phyloP scores from a whole-genome alignment of 129 eudicot genomes.

The Sambucus nigra region DNA sequence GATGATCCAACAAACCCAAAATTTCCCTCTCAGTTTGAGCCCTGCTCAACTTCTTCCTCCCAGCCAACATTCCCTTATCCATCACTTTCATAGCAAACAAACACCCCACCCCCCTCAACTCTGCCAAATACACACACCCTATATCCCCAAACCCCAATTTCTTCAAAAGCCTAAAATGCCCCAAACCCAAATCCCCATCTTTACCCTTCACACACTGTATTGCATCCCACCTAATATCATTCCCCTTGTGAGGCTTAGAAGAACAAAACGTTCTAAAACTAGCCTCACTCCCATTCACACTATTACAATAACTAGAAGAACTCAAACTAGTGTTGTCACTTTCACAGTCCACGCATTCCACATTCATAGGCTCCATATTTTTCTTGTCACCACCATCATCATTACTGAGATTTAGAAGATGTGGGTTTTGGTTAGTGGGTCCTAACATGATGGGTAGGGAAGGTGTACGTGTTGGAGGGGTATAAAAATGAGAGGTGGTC shows the following conservation, averaged over 20 bases:
- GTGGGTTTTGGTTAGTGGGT: conserved; percentile 29
- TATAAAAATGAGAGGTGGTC: conserved; percentile 30
- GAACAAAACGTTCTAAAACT: conserved; percentile 35
- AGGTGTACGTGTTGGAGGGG: conserved; percentile 28
- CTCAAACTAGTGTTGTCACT: conserved; percentile 70
- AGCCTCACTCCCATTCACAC: conserved; percentile 38
- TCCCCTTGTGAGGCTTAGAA: conserved; percentile 78
- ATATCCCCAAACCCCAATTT: conserved; percentile 96
- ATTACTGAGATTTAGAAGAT: no score
- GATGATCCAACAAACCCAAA: conserved; percentile 81
- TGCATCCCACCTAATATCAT: conserved; percentile 82
- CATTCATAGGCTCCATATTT: conserved; percentile 8
- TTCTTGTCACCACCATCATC: conserved; percentile 27
- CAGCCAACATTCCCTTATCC: conserved; percentile 91
- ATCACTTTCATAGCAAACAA: conserved; percentile 91
- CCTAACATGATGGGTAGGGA: no score
- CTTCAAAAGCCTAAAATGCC: conserved; percentile 84
- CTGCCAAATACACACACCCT: conserved; percentile 93
- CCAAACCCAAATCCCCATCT: conserved; percentile 73
- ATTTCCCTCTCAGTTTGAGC: conserved; percentile 95
- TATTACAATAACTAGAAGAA: conserved; percentile 44
- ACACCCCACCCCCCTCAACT: conserved; percentile 72
- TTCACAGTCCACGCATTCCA: conserved; percentile 24
- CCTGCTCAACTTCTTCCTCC: conserved; percentile 71
- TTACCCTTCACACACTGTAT: conserved; percentile 49